Percentiles rank a stretch among this genome's conserved stretches.
phyloP scores from a whole-genome alignment of 805 yeast species.

The Metschnikowia amazonensis region DNA sequence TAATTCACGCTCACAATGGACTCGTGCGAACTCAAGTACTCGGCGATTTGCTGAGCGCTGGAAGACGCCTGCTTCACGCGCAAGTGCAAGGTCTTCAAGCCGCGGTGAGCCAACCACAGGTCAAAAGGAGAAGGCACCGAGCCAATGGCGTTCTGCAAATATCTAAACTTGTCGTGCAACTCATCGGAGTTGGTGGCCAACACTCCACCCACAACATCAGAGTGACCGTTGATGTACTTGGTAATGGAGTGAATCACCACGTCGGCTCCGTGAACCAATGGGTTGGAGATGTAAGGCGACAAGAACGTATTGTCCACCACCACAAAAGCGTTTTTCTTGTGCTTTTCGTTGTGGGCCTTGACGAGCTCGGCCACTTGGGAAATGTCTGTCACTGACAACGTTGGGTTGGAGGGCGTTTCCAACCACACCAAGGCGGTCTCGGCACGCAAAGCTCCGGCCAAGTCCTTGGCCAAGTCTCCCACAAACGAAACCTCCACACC shows the following conservation, averaged over 20 bases:
- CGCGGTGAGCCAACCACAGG: conserved; percentile 90
- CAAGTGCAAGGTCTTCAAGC: conserved; percentile 80
- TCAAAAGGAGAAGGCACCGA: conserved; percentile 89
- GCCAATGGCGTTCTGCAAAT: conserved; percentile 84
- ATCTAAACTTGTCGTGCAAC: conserved; percentile 61
- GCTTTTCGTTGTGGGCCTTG: conserved; percentile 38
- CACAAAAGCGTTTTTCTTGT: conserved; percentile 51
- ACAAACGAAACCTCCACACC: conserved; percentile 71
- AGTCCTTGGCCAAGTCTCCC: conserved; percentile 56
- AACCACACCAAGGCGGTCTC: conserved; percentile 80
- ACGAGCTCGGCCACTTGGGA: conserved; percentile 55
- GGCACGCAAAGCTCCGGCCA: conserved; percentile 50
- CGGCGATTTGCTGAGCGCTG: conserved; percentile 67
- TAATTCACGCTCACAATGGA: conserved; percentile 68
- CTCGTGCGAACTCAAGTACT: conserved; percentile 49
- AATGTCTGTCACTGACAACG: conserved; percentile 75
- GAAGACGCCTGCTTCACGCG: conserved; percentile 67
- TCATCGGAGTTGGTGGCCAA: conserved; percentile 63
- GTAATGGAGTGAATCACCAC: conserved; percentile 86
- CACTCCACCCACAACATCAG: conserved; percentile 86
- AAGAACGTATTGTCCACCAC: conserved; percentile 88
- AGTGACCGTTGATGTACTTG: conserved; percentile 88
- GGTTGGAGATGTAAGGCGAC: conserved; percentile 84
- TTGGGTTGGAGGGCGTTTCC: conserved; percentile 88
- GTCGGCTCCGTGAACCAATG: conserved; percentile 79